These are phyloP conservation scores for Kwoniella mangroviensis DNA, from an alignment of 768 basidiomycete species.

Conservation along the genomic window DNA sequence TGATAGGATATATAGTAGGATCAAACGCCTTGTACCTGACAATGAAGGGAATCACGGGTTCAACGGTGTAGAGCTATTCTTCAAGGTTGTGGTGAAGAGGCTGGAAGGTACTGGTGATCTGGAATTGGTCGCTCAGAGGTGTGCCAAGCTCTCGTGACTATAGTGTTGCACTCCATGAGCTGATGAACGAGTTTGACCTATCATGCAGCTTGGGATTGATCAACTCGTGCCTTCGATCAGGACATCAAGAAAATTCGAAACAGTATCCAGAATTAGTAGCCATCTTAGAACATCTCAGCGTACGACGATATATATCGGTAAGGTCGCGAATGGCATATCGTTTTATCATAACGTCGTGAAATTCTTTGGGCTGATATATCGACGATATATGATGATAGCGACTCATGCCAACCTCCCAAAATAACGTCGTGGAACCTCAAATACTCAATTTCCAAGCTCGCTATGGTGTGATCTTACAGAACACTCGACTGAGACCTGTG, in stretches of 20 bases:
- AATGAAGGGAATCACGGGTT: constrained; percentile 7
- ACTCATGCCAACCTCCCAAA: constrained; percentile 41
- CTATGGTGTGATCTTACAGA: constrained; percentile 41
- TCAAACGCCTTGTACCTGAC: constrained; percentile 22
- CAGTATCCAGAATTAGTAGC: constrained; percentile 34
- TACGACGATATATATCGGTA: constrained; percentile 45
- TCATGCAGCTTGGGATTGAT: constrained; percentile 39
- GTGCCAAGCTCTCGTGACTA: constrained; percentile 2
- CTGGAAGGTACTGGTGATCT: constrained; percentile 49
- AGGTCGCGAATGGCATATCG: not conserved
- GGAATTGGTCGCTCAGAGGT: constrained; percentile 50
- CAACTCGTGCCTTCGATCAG: constrained; percentile 41
- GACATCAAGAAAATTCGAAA: constrained; percentile 30
- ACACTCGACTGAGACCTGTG: constrained; percentile 31
- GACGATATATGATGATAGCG: constrained; percentile 28
- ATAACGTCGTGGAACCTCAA: constrained; percentile 48
- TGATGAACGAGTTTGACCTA: not conserved
- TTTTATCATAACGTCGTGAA: not conserved
- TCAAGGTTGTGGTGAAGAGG: constrained; percentile 38
- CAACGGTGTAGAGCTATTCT: constrained; percentile 24
- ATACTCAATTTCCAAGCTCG: constrained; percentile 49
- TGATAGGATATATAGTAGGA: constrained; percentile 36
- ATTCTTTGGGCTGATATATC: not conserved
- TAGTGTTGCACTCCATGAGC: not conserved
- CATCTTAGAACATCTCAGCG: constrained; percentile 33